These are phyloP conservation scores for Aspergillus oerlinghausenensis DNA, from an alignment of 2,329 filamentous ascomycete genomes.

Conservation along the genomic window DNA sequence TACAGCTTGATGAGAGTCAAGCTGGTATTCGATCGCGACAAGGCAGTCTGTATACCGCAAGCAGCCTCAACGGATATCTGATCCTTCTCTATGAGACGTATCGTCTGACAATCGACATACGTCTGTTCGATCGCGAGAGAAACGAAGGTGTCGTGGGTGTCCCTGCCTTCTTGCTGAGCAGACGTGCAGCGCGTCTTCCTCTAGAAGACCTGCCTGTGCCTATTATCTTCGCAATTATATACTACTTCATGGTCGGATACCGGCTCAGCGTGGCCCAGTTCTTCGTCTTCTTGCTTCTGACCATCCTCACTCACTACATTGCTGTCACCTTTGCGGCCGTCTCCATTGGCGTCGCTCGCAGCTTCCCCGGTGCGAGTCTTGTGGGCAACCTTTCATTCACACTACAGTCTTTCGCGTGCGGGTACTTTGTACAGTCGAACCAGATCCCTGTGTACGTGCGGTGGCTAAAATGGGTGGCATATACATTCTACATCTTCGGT, in stretches of 20 bases:
- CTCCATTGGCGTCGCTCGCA: slow-evolving; percentile 60
- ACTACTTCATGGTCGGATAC: slow-evolving; percentile 76
- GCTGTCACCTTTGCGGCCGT: slow-evolving; percentile 67
- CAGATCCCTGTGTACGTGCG: slow-evolving; percentile 72
- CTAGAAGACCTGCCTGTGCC: slow-evolving; percentile 71
- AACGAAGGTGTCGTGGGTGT: slow-evolving; percentile 68
- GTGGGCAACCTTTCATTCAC: slow-evolving; percentile 71
- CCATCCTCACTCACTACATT: slow-evolving; percentile 67
- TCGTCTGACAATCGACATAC: slow-evolving; percentile 68
- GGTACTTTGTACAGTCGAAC: slow-evolving; percentile 70
- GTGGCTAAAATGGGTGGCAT: slow-evolving; percentile 59
- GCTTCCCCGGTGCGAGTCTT: slow-evolving; percentile 66
- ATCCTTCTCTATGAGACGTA: slow-evolving; percentile 73
- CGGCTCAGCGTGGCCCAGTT: slow-evolving; percentile 60
- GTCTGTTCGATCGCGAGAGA: slow-evolving; percentile 69
- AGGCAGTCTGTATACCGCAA: slow-evolving; percentile 67
- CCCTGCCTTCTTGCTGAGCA: slow-evolving; percentile 64
- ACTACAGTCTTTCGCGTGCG: slow-evolving; percentile 68
- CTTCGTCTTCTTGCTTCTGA: slow-evolving; percentile 66
- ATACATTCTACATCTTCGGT: slow-evolving; percentile 59
- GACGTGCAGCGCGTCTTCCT: slow-evolving; percentile 62
- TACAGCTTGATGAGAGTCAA: slow-evolving; percentile 59
- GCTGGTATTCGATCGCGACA: slow-evolving; percentile 69
- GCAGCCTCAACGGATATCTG: slow-evolving; percentile 70
- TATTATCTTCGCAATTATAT: slow-evolving; percentile 64